phyloP scores from a whole-genome alignment of 1,284 basidiomycete genomes.

The Heterobasidion irregulare region DNA sequence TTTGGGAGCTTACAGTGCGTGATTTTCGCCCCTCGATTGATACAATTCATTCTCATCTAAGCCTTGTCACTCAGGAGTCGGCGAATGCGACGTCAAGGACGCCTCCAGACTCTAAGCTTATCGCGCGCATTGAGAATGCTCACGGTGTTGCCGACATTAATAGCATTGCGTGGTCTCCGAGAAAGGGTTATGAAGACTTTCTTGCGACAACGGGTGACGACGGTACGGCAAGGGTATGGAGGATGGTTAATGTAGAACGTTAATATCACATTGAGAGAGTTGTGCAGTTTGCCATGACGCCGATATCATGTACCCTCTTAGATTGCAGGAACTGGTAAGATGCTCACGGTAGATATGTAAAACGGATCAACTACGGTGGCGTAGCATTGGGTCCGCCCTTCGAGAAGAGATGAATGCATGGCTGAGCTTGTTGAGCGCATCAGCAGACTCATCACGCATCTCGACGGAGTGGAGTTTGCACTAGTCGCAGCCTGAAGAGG shows the following conservation, averaged over 20 bases:
- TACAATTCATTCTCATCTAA: not conserved
- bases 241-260: constrained; percentile 5
- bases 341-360: too few relatives aligned
- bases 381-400: too few relatives aligned
- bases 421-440: too few relatives aligned
- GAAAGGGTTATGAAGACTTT: constrained; percentile 48
- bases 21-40: not conserved
- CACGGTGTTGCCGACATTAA: constrained; percentile 80
- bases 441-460: too few relatives aligned
- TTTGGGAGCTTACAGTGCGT: constrained; percentile 55
- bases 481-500: too few relatives aligned
- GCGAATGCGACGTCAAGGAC: constrained; percentile 14
- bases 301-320: too few relatives aligned
- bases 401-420: too few relatives aligned
- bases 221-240: constrained; percentile 66
- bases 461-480: too few relatives aligned
- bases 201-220: constrained; percentile 80
- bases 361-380: too few relatives aligned
- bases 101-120: constrained; percentile 30
- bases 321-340: too few relatives aligned
- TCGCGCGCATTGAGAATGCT: constrained; percentile 45
- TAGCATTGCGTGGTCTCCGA: constrained; percentile 69
- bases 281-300: too few relatives aligned
- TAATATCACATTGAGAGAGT: too few relatives aligned
- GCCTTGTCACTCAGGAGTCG: constrained; percentile 9